Evolutionary conservation across 2,329 filamentous ascomycete species (phyloP).

Genomic region (Calycina herbarum): DNA sequence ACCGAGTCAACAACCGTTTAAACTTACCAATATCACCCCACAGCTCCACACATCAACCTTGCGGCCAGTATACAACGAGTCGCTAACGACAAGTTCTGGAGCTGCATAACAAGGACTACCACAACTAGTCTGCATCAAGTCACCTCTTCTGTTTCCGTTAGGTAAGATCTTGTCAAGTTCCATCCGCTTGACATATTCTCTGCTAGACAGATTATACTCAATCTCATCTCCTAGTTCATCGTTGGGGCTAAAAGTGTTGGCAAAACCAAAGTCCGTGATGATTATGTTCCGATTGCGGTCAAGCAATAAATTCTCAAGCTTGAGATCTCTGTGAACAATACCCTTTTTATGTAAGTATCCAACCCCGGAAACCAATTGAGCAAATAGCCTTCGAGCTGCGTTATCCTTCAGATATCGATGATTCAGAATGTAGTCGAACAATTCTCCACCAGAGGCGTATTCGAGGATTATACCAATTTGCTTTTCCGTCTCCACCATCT

Average conservation of each 20-base stretch:
- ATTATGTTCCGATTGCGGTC: conserved; percentile 99
- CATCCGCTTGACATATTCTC: conserved; percentile 82
- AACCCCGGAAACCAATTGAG: conserved; percentile 92
- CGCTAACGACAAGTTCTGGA: conserved; percentile 94
- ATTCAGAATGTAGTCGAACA: conserved; percentile 98
- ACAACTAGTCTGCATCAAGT: conserved; percentile 98
- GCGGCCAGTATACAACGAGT: conserved; percentile 92
- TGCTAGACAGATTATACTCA: conserved; percentile 81
- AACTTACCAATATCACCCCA: conserved; percentile 90
- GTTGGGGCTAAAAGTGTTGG: conserved; percentile 89
- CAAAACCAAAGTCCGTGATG: conserved; percentile 98
- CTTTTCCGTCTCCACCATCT: conserved; percentile 97
- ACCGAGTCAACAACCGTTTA: conserved; percentile 1
- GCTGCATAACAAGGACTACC: conserved; percentile 97
- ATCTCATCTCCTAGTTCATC: conserved; percentile 91
- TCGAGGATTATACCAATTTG: conserved; percentile 98
- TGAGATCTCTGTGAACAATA: conserved; percentile 95
- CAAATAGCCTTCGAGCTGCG: conserved; percentile 85
- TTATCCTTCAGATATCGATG: conserved; percentile 95
- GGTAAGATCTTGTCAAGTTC: conserved; percentile 78
- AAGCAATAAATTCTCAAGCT: conserved; percentile 91
- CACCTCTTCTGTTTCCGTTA: conserved; percentile 78
- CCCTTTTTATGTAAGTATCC: conserved; percentile 98
- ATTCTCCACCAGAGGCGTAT: conserved; percentile 94
- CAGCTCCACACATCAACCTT: conserved; percentile 99